A percentile compares a stretch with the other conserved stretches of the same genome.
phyloP scores from a whole-genome alignment of 1,284 basidiomycete genomes.

The Ganoderma resinaceum region DNA sequence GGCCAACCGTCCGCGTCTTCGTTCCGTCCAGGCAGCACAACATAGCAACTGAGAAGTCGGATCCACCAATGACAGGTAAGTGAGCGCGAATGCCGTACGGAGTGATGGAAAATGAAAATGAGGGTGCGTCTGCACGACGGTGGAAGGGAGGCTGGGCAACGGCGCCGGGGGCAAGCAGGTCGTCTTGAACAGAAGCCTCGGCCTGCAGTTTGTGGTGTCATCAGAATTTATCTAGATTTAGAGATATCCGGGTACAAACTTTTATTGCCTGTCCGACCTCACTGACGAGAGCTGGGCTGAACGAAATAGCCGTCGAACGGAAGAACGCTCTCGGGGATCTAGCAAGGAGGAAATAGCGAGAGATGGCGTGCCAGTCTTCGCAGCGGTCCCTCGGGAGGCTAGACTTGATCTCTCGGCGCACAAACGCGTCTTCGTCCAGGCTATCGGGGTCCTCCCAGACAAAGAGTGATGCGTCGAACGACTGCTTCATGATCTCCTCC shows the following conservation, averaged over 20 bases:
- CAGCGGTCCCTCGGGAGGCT: not conserved
- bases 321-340: not conserved
- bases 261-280: not conserved
- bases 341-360: not conserved
- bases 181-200: not conserved
- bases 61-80: not conserved
- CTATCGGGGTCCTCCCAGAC: not conserved
- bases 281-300: not conserved
- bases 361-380: not conserved
- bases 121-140: not conserved
- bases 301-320: not conserved
- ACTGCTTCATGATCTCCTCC: conserved; percentile 6
- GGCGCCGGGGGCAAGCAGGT: too few relatives aligned
- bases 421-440: not conserved
- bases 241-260: not conserved
- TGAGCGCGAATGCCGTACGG: not conserved
- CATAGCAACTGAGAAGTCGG: not conserved
- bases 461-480: not conserved
- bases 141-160: too few relatives aligned
- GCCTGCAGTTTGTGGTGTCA: not conserved
- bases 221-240: not conserved
- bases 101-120: not conserved
- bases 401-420: not conserved
- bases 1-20: not conserved
- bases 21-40: not conserved